Base-by-base conservation (phyloP, 345 rosid genomes). In the Melastoma malabathricum region DNA sequence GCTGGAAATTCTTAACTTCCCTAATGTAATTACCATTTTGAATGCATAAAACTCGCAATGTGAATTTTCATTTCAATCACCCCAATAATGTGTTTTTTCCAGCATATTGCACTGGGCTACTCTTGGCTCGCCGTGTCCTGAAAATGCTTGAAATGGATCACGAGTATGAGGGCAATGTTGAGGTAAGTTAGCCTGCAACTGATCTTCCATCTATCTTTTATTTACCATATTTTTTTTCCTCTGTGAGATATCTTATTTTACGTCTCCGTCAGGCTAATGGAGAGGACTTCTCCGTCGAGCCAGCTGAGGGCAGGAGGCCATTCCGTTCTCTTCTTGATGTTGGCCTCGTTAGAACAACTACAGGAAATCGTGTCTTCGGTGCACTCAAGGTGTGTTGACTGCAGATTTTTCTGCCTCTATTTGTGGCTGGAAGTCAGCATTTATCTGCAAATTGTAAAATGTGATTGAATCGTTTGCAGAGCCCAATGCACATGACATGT, bases 251-350 rank as follows among this genome's bases (percentile, higher is more conserved):
- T 15, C 15, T 14, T 19, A 18, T 13, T 9, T 50, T 51, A 27
- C 27, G 29, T 17, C 22, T 18, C 55, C 60, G 6, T 54, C 59
- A 83, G 96, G 96, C 89, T 15, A 75, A 81, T 27, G 94, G 96
- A 3, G 96, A 84, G 70, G 94, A 87, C 59, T 87, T 34, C 61
- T 84, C 87, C 6, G 85, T 87, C 13, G 96, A 87, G 48, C 94
- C 83, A 31, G 60, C 75, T 46, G 85, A 71, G 4, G 71, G 47
- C 57, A 74, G 88, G 64, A 75, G 87, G 78, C 93, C 93, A 15
- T 83, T 80, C 73, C 85, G 83, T 59, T 83, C 88, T 66, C 85
- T 83, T 44, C 93, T 83, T 63, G 93, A 83, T 76, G 93, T 83
- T 59, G 93, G 93, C 12, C 73, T 83, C 18, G 20, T 78, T 61